These are phyloP conservation scores for Trichoderma sp. DNA, from an alignment of 2,329 filamentous ascomycete species.

Conservation along the genomic window DNA sequence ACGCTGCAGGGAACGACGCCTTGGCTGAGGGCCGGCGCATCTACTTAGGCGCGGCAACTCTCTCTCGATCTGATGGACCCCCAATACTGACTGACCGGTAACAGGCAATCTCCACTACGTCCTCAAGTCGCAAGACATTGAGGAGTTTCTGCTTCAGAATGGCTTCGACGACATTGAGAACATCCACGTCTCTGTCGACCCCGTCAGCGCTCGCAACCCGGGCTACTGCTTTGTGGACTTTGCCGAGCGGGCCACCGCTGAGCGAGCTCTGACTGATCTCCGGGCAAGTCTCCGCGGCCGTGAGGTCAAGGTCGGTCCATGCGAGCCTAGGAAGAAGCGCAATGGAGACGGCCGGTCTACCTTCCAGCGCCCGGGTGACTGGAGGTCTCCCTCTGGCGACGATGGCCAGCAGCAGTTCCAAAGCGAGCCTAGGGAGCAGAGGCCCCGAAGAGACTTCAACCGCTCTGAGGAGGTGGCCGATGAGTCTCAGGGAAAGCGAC, in stretches of 20 bases:
- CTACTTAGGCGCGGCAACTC: conserved; percentile 51
- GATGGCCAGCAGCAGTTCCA: conserved; percentile 19
- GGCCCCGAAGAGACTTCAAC: conserved; percentile 31
- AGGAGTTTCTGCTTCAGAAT: conserved; percentile 53
- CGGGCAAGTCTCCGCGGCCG: conserved; percentile 58
- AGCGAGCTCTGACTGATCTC: conserved; percentile 53
- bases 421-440: conserved; percentile 27
- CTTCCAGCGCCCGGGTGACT: conserved; percentile 49
- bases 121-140: conserved; percentile 57
- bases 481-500: conserved; percentile 39
- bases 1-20: conserved; percentile 24
- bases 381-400: conserved; percentile 33
- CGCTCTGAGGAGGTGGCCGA: conserved; percentile 37
- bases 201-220: conserved; percentile 67
- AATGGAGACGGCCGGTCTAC: conserved; percentile 27
- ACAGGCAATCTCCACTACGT: conserved; percentile 58
- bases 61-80: not conserved
- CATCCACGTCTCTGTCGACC: conserved; percentile 69
- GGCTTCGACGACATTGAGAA: conserved; percentile 48
- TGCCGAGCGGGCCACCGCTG: conserved; percentile 55
- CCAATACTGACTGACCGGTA: conserved; percentile 17
- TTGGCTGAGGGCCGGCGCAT: conserved; percentile 47
- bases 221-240: conserved; percentile 77
- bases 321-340: conserved; percentile 53
- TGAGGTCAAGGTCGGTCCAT: conserved; percentile 64